Evolutionary conservation across 2,329 filamentous ascomycete genomes (phyloP).

Genomic region (Ramularia endophylla): DNA sequence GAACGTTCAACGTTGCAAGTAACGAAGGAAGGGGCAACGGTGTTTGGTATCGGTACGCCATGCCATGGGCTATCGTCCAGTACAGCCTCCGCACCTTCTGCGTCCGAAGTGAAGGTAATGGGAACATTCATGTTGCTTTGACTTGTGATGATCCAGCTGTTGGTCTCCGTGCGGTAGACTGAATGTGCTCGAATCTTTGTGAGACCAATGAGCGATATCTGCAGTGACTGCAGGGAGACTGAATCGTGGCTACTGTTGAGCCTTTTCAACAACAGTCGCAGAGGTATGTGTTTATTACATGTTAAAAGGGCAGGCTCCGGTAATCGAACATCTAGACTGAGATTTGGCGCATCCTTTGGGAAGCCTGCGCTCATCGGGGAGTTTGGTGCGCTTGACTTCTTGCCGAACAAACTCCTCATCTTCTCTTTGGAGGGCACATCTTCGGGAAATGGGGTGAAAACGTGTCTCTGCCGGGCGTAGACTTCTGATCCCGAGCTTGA

Average conservation of each 20-base stretch:
- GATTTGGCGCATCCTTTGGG: constrained; percentile 44
- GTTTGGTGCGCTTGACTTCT: constrained; percentile 18
- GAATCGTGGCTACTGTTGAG: constrained; percentile 62
- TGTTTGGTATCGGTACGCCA: constrained; percentile 67
- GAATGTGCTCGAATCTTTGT: constrained; percentile 77
- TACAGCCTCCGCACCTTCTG: constrained; percentile 46
- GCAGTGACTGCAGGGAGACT: constrained; percentile 69
- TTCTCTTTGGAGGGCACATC: constrained; percentile 36
- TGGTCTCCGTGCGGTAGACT: constrained; percentile 61
- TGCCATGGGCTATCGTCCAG: constrained; percentile 66
- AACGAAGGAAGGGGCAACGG: constrained; percentile 77
- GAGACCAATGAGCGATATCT: constrained; percentile 73
- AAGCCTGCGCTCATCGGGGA: constrained; percentile 23
- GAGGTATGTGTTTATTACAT: constrained; percentile 77
- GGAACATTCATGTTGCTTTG: constrained; percentile 66
- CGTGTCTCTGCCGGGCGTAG: constrained; percentile 69
- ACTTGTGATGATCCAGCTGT: constrained; percentile 69
- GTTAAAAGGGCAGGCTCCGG: constrained; percentile 85
- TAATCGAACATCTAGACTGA: constrained; percentile 75
- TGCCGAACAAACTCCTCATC: constrained; percentile 57
- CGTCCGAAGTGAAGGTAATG: constrained; percentile 51
- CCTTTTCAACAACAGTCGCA: constrained; percentile 75
- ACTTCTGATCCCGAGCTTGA: constrained; percentile 65
- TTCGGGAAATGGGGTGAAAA: constrained; percentile 41
- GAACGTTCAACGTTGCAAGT: constrained; percentile 79